Base-by-base conservation (phyloP, 208 protist genomes). In the Leishmania major region DNA sequence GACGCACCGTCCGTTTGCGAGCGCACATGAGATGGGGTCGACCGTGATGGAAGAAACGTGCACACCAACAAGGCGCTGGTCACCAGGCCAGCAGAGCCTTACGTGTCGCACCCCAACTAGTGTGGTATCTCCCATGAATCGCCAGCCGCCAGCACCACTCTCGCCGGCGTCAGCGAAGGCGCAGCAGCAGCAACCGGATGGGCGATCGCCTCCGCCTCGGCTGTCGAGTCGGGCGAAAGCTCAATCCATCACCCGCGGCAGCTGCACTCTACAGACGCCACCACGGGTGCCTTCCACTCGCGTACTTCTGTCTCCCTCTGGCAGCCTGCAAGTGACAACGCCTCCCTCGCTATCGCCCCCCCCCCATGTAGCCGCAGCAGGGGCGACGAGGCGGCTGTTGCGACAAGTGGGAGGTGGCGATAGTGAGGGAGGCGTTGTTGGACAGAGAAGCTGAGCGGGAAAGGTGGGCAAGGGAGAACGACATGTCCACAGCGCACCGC, bases 281-380 rank as follows among this genome's bases (percentile, higher is more conserved):
- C 77, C 82, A n/a, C 82, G 60, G 5, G 77, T 85, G 15, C 82
- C 82, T 62, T 77, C 45, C 49, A 85, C 60, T 3, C 82, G 82
- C n/a, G 47, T 81, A 60, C 59, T n/a, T 47, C 3, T 81, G 66
- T 81, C 82, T 15, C 82, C 82, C 10, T 64, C 82, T 3, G 82
- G 82, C 5, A 81, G 70, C 35, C 60, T 85, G 77, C 77, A 85
- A 73, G 76, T 85, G 2, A 78, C 77, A 31, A 77, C 82, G 10
- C 76, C 76, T 53, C 76, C 76, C 8, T 67, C 53, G 35, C 35
- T 75, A 6, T 59, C 80, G 43, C 75, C 73, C 64, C 75, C 75
- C 73, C 64, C 75, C 43, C 17, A 31, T 31, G 57, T 62, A 62
- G 6, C 31, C 57, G 25, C 13, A 62, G 57, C 17, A 62, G 57